These are phyloP conservation scores for Cadophora sp. DNA, from an alignment of 2,329 filamentous ascomycete genomes.

Conservation along the genomic window DNA sequence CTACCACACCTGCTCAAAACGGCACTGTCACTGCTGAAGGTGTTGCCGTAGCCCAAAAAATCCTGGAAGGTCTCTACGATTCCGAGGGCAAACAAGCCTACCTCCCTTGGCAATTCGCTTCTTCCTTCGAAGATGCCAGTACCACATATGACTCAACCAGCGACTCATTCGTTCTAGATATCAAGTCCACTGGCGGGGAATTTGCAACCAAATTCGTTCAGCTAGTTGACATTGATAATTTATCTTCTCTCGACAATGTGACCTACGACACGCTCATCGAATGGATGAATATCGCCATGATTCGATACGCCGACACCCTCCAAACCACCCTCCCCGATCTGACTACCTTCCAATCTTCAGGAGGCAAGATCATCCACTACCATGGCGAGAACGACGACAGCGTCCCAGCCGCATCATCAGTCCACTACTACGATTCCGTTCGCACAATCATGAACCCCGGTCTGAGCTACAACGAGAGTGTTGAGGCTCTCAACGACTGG, in stretches of 20 bases:
- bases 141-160: constrained; percentile 44
- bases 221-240: neutral
- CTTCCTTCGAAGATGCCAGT: constrained; percentile 43
- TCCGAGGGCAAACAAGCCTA: constrained; percentile 46
- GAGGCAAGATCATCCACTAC: neutral
- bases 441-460: constrained; percentile 55
- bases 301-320: neutral
- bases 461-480: constrained; percentile 47
- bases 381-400: constrained; percentile 62
- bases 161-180: neutral
- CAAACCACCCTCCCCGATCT: neutral
- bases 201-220: neutral
- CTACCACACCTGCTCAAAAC: constrained; percentile 26
- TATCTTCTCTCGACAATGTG: neutral
- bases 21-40: constrained; percentile 26
- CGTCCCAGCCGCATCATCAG: constrained; percentile 59
- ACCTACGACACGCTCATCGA: neutral
- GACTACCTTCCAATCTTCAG: neutral
- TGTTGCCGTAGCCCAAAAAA: constrained; percentile 45
- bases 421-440: constrained; percentile 62
- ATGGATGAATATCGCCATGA: neutral
- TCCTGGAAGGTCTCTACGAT: constrained; percentile 46
- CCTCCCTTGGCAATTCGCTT: constrained; percentile 46
- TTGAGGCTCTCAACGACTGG: constrained; percentile 55
- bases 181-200: neutral